Percentiles rank a stretch among this genome's conserved stretches.
Evolutionary conservation across 352 stramenopile genomes (phyloP).

Genomic region (Phytophthora melonis): DNA sequence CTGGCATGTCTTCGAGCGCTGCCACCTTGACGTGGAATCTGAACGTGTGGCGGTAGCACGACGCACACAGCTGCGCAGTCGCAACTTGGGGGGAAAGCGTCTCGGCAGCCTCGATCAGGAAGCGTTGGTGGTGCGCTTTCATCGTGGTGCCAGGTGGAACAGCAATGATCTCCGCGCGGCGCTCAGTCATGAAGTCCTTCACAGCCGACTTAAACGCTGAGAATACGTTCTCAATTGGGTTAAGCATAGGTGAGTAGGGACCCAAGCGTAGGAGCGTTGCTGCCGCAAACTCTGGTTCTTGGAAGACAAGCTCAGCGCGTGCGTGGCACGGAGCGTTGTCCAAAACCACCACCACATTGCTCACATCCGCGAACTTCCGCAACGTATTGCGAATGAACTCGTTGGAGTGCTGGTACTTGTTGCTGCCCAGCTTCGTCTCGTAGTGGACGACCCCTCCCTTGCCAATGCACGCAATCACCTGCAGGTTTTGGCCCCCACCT

Average conservation of each 20-base stretch:
- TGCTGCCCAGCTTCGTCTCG: conserved; percentile 2
- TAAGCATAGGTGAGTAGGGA: neutral
- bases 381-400: neutral
- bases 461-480: neutral
- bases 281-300: neutral
- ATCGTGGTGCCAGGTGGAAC: neutral
- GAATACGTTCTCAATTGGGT: conserved; percentile 2
- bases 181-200: neutral
- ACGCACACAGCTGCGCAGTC: no score
- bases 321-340: conserved; percentile 8
- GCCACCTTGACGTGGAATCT: neutral
- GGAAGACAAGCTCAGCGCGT: neutral
- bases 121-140: neutral
- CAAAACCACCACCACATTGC: conserved; percentile 7
- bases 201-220: neutral
- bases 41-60: neutral
- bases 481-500: neutral
- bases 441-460: neutral
- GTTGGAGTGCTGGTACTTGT: neutral
- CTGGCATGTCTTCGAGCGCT: neutral
- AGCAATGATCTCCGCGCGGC: neutral
- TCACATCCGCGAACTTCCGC: neutral
- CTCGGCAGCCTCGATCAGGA: neutral
- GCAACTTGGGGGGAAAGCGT: neutral
- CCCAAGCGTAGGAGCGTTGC: neutral